A percentile compares a stretch with the other conserved stretches of the same genome.
These are phyloP conservation scores for Rhododendron ferrugineum DNA, from an alignment of 148 eudicot genomes.

Conservation along the genomic window DNA sequence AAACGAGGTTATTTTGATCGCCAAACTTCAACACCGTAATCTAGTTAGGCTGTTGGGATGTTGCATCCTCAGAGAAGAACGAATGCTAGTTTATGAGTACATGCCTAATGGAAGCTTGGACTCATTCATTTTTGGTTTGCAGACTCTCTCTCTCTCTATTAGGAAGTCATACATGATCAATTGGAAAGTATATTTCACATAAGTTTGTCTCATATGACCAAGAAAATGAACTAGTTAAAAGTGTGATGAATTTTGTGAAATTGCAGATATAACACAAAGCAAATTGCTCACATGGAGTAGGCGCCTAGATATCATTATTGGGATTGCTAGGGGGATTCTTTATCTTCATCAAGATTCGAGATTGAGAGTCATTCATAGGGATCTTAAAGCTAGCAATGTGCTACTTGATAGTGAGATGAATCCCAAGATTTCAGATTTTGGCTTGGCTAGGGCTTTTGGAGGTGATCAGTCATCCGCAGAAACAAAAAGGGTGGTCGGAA, in stretches of 20 bases:
- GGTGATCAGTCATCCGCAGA: not conserved
- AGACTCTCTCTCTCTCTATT: not conserved
- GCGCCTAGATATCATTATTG: no score
- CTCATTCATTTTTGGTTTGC: not conserved
- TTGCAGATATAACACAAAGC: not conserved
- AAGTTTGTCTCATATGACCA: not conserved
- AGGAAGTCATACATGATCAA: not conserved
- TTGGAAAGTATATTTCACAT: not conserved
- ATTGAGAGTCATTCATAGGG: no score
- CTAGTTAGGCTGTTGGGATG: not conserved
- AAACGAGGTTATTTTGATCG: not conserved
- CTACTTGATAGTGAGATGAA: slow-evolving; percentile 10
- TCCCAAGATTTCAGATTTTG: slow-evolving; percentile 10
- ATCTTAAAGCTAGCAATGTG: slow-evolving; percentile 14
- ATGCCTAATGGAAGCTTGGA: not conserved
- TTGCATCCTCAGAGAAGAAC: not conserved
- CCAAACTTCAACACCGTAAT: not conserved
- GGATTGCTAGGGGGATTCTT: no score
- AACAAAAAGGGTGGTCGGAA: slow-evolving; percentile 4
- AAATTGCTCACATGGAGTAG: no score
- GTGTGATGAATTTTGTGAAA: not conserved
- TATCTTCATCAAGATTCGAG: no score
- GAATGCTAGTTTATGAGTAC: not conserved
- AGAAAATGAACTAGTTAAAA: not conserved
- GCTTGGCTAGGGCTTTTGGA: not conserved